phyloP scores from a whole-genome alignment of 2,329 filamentous ascomycete species.

The Fusarium sp. region DNA sequence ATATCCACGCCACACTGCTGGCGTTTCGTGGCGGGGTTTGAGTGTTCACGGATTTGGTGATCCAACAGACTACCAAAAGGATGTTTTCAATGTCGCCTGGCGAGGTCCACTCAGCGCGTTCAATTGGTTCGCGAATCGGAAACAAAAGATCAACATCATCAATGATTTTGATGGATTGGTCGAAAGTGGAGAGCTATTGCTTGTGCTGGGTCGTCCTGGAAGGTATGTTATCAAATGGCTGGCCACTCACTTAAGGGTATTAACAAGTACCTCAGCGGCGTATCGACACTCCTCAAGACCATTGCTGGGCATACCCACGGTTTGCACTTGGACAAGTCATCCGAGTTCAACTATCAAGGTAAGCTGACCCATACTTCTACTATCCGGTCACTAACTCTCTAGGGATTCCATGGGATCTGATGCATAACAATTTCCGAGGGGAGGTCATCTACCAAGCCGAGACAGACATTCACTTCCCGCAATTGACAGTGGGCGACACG shows the following conservation, averaged over 20 bases:
- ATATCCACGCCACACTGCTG: conserved; percentile 49
- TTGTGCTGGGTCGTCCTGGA: conserved; percentile 73
- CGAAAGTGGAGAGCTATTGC: conserved; percentile 77
- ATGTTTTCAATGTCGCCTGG: conserved; percentile 71
- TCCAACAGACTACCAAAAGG: conserved; percentile 77
- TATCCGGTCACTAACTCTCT: neutral
- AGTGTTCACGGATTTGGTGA: conserved; percentile 76
- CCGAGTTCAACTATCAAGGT: conserved; percentile 85
- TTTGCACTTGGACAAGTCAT: conserved; percentile 76
- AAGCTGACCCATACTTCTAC: accelerated
- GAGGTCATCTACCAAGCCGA: conserved; percentile 89
- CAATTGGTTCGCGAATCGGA: conserved; percentile 66
- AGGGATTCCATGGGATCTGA: conserved; percentile 42
- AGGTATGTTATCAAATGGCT: conserved; percentile 55
- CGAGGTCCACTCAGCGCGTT: conserved; percentile 57
- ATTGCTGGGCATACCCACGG: conserved; percentile 85
- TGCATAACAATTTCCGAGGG: conserved; percentile 65
- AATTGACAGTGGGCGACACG: conserved; percentile 81
- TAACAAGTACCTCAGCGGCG: conserved; percentile 65
- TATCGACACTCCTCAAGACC: conserved; percentile 85
- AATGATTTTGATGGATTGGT: conserved; percentile 76
- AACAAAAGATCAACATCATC: conserved; percentile 75
- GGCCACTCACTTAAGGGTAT: too few species aligned
- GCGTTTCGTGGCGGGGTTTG: conserved; percentile 74
- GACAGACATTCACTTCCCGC: conserved; percentile 83